A percentile compares a stretch with the other conserved stretches of the same genome.
phyloP scores from a whole-genome alignment of 345 rosid species.

The Litchi chinensis region DNA sequence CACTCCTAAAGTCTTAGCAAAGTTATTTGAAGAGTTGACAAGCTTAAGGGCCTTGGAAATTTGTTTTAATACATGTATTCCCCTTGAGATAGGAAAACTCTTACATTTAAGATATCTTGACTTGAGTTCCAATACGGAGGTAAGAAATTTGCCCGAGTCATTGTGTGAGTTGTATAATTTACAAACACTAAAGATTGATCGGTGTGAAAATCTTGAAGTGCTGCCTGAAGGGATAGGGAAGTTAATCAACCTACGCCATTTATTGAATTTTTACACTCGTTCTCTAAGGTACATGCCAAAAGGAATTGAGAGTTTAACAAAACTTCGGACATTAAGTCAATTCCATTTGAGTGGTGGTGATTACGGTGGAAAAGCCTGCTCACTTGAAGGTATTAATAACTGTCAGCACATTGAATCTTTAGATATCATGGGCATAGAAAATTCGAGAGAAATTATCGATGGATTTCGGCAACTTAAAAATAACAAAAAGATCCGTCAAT shows the following conservation, averaged over 20 bases:
- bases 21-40: neutral
- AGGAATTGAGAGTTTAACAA: neutral
- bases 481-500: no score
- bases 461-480: no score
- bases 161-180: neutral
- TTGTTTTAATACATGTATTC: neutral
- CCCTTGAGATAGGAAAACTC: neutral
- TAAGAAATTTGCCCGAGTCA: neutral
- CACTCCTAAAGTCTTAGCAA: neutral
- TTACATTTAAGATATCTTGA: neutral
- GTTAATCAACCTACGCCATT: constrained; percentile 2
- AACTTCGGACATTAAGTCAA: neutral
- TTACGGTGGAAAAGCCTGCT: neutral
- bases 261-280: accelerated
- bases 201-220: neutral
- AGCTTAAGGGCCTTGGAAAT: neutral
- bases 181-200: neutral
- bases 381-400: constrained; percentile 1
- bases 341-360: neutral
- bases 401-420: no score
- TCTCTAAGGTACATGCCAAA: neutral
- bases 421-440: no score
- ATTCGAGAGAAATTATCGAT: no score
- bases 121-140: neutral
- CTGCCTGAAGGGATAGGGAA: neutral